phyloP scores from a whole-genome alignment of 805 yeast genomes.

The Candida verbasci region DNA sequence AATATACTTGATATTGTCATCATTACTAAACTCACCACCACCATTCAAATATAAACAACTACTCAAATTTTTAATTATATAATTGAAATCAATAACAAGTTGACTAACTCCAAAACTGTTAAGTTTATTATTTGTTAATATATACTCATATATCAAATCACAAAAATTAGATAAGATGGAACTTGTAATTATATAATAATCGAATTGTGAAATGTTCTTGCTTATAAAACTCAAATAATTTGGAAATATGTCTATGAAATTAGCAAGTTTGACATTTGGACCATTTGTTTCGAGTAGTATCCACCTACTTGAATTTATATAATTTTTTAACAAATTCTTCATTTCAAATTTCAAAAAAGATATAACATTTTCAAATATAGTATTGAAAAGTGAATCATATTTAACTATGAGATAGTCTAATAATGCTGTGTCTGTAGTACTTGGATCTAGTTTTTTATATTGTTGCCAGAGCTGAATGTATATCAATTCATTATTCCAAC shows the following conservation, averaged over 20 bases:
- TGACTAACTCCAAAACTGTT: slow-evolving; percentile 28
- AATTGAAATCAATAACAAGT: slow-evolving; percentile 26
- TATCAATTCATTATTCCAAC: slow-evolving; percentile 36
- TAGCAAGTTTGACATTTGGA: slow-evolving; percentile 19
- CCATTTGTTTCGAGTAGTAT: slow-evolving; percentile 8
- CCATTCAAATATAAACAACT: slow-evolving; percentile 6
- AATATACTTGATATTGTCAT: slow-evolving; percentile 17
- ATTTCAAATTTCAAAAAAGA: slow-evolving; percentile 31
- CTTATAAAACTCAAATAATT: slow-evolving; percentile 20
- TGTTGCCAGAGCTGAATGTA: slow-evolving; percentile 38
- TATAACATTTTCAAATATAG: slow-evolving; percentile 18
- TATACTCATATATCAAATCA: slow-evolving; percentile 29
- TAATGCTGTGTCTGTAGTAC: slow-evolving; percentile 16
- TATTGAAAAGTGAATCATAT: slow-evolving; percentile 18
- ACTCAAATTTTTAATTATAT: slow-evolving; percentile 13
- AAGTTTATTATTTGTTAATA: slow-evolving; percentile 37
- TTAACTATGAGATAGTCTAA: slow-evolving; percentile 23
- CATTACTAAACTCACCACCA: slow-evolving; percentile 14
- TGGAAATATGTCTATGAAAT: slow-evolving; percentile 21
- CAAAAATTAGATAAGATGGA: slow-evolving; percentile 23
- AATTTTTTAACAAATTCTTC: slow-evolving; percentile 26
- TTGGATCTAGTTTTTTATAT: slow-evolving; percentile 12
- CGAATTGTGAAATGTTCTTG: slow-evolving; percentile 21
- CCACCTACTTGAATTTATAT: slow-evolving; percentile 37
- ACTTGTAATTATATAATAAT: slow-evolving; percentile 26